Evolutionary conservation across 768 basidiomycete genomes (phyloP).

Genomic region (Leccinum sublutescens): DNA sequence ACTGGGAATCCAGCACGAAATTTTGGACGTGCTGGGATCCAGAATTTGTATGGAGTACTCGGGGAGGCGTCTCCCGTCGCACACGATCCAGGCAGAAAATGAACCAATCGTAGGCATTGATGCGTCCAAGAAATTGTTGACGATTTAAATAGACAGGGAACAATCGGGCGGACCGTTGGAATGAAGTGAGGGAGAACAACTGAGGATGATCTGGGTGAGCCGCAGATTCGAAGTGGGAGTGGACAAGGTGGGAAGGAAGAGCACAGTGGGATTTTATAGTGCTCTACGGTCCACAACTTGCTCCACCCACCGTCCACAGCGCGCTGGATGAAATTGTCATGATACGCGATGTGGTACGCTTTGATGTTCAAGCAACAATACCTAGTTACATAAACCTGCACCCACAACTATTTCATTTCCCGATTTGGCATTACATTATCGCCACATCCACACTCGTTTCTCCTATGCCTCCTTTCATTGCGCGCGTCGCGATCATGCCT

Average conservation of each 20-base stretch:
- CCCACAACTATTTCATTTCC: neutral
- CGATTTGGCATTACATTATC: neutral
- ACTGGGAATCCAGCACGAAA: conserved; percentile 71
- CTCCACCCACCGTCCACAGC: too few species aligned
- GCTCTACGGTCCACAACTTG: neutral
- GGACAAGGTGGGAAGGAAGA: neutral
- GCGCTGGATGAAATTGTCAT: neutral
- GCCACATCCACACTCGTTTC: neutral
- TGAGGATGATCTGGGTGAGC: neutral
- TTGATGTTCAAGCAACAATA: conserved; percentile 1
- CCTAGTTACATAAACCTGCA: neutral
- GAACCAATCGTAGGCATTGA: conserved; percentile 48
- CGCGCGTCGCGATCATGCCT: conserved; percentile 21
- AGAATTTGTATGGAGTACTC: conserved; percentile 54
- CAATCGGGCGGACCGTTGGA: neutral
- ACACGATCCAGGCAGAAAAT: conserved; percentile 70
- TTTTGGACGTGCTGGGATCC: conserved; percentile 41
- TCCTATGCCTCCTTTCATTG: neutral
- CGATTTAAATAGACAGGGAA: neutral
- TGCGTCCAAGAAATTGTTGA: neutral
- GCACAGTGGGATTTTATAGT: neutral
- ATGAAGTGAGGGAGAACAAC: neutral
- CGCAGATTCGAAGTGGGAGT: neutral
- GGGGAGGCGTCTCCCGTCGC: conserved; percentile 45
- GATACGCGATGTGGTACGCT: conserved; percentile 3